A percentile compares a stretch with the other conserved stretches of the same genome.
Conservation (phyloP, 495 filamentous ascomycete species). For the Cercophora newfieldiana region DNA sequence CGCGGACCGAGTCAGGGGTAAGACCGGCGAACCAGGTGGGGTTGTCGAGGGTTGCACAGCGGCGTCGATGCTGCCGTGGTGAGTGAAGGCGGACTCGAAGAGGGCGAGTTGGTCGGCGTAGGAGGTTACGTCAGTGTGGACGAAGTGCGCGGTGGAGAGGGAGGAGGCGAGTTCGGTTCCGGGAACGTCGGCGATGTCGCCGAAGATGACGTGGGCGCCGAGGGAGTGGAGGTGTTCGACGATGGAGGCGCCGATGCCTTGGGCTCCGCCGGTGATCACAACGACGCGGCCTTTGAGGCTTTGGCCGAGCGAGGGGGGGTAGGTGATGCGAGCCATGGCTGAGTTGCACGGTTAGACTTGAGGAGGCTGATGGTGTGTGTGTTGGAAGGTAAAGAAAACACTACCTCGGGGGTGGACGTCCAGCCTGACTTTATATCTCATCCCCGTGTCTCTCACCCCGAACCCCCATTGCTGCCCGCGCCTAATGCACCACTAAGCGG, state of each 20-base stretch:
- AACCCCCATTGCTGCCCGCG: not conserved
- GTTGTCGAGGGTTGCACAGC: not conserved
- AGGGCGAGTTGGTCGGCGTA: conserved; percentile 3
- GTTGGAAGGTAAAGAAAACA: no score
- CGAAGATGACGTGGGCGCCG: not conserved
- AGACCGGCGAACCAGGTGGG: not conserved
- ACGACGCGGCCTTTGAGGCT: conserved; percentile 1
- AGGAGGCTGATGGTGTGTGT: no score
- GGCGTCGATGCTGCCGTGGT: not conserved
- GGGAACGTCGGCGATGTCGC: not conserved
- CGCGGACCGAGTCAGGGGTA: not conserved
- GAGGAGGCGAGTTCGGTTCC: not conserved
- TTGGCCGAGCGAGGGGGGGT: not conserved
- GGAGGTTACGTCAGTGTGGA: conserved; percentile 3
- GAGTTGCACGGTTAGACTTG: not conserved
- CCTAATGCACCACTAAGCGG: not conserved
- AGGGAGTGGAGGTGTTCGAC: not conserved
- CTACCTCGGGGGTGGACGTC: no score
- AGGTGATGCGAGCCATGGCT: conserved; percentile 1
- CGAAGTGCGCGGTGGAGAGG: not conserved
- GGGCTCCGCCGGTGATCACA: not conserved
- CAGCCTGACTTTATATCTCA: no score
- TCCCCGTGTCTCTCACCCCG: no score
- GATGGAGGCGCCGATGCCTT: conserved; percentile 1
- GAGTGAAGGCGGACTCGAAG: not conserved